Evolutionary conservation across 176 grass and related monocot species (phyloP), one percentile per base, ranked within the genome.

Genomic region (Elaeis guineensis): DNA sequence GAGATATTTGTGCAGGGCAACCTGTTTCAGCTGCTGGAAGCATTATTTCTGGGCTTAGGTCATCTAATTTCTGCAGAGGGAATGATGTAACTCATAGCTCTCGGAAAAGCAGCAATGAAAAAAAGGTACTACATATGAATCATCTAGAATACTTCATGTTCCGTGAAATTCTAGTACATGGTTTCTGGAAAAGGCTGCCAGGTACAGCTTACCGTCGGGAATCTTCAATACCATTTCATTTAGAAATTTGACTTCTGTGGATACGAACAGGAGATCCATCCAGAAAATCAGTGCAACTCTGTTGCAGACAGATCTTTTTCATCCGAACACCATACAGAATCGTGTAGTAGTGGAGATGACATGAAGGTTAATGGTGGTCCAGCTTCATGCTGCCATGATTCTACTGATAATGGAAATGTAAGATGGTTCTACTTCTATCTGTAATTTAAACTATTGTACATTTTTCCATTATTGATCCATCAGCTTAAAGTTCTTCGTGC

Each of bases 241-340:
- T 63, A 62, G 59, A 78, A 67, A 44, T 83, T 70, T 95, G 70
- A 78, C 44, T 64, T 63, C 63, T 89, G 69, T 69, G 60, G 75
- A 78, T 79, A 72, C 30, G 55, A 89, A 78, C 79, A 90, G 90
- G 61, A 79, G 58, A 56, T 76, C 44, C 59, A 74, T 52, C 62
- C 49, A 53, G 54, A 70, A 57, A 63, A 55, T 39, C 68, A 58
- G 16, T 66, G 35, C 53, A 66, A 75, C 12, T 68, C 71, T 55
- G 55, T 58, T 63, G 51, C 6, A 49, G 62, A 58, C 65, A 61
- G 62, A 23, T 82, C 76, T 22, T 25, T 28, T 49, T 25, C 19
- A 16, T 75, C 61, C 4, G 74, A 78, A 44, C 53, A 18, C 35
- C 57, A 62, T 30, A 74, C 62, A 69, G 64, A 75, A 67, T 76